Percentiles rank a stretch among this genome's conserved stretches.
These are phyloP conservation scores for Pelargonium nanum DNA, from an alignment of 345 rosid genomes.

Conservation along the genomic window DNA sequence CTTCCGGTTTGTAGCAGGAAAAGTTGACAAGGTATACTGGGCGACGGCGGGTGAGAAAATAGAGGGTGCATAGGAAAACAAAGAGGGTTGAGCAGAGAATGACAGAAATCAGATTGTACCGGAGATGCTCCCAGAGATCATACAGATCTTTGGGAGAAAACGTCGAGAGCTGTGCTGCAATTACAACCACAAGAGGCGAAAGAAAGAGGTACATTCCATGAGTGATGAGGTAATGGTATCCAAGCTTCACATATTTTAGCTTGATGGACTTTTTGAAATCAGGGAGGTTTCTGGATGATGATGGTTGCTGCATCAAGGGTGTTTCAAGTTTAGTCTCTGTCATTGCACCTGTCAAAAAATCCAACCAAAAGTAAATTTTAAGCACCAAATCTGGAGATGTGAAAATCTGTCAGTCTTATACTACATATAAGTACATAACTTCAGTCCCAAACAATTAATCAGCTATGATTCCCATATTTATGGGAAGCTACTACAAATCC, in stretches of 20 bases:
- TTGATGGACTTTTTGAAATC: slow-evolving; percentile 57
- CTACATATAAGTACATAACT: no score
- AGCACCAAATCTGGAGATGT: no score
- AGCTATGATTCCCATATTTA: neutral
- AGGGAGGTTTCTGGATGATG: slow-evolving; percentile 33
- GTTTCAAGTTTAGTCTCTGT: slow-evolving; percentile 19
- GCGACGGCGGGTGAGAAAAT: slow-evolving; percentile 40
- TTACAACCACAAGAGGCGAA: slow-evolving; percentile 34
- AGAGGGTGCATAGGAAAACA: slow-evolving; percentile 33
- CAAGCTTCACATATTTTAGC: slow-evolving; percentile 61
- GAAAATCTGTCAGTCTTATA: no score
- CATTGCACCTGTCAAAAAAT: slow-evolving; percentile 17
- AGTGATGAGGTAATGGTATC: slow-evolving; percentile 56
- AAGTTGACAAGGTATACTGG: slow-evolving; percentile 43
- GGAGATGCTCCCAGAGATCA: slow-evolving; percentile 40
- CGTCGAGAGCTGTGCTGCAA: slow-evolving; percentile 31
- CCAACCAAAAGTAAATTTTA: neutral
- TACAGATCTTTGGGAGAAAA: slow-evolving; percentile 27
- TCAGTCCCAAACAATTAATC: no score
- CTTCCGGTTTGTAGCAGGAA: slow-evolving; percentile 41
- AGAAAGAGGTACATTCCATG: slow-evolving; percentile 56
- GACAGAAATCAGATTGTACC: slow-evolving; percentile 36
- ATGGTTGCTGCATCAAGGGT: slow-evolving; percentile 22
- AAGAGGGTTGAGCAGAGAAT: slow-evolving; percentile 33
- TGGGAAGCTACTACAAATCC: neutral